phyloP scores from a whole-genome alignment of 108 stramenopile genomes.

The Cyclotella baltica region DNA sequence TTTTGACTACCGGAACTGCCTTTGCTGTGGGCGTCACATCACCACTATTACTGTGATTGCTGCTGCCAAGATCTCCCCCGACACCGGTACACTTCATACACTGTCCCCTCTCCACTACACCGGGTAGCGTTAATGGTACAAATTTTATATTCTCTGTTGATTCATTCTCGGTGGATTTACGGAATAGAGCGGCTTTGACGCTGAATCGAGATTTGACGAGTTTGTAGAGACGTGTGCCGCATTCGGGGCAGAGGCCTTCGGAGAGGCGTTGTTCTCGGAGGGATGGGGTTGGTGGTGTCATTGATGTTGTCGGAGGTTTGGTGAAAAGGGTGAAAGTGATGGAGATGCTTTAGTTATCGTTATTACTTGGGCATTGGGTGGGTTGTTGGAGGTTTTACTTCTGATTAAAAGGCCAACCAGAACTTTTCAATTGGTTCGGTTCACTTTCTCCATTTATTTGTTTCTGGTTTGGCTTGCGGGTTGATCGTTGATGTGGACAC shows the following conservation, averaged over 20 bases:
- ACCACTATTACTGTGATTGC: background rate
- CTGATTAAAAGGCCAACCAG: too few relatives aligned
- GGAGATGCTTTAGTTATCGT: too few relatives aligned
- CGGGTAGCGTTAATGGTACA: constrained; percentile 54
- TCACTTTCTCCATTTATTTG: too few relatives aligned
- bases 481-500: too few relatives aligned
- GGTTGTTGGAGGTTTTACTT: too few relatives aligned
- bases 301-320: too few relatives aligned
- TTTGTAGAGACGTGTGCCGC: constrained; percentile 54
- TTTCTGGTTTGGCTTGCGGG: too few relatives aligned
- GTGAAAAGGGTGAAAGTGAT: too few relatives aligned
- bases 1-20: constrained; percentile 23
- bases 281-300: background rate
- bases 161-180: too few relatives aligned
- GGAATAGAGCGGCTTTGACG: too few relatives aligned
- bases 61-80: background rate
- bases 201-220: constrained; percentile 16
- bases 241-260: constrained; percentile 51
- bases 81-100: constrained; percentile 46
- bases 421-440: too few relatives aligned
- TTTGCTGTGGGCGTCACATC: constrained; percentile 15
- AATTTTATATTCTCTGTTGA: constrained; percentile 12
- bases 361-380: too few relatives aligned
- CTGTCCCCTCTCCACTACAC: constrained; percentile 56
- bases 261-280: constrained; percentile 35